Percentiles rank a stretch among this genome's conserved stretches.
phyloP scores from a whole-genome alignment of 2,329 filamentous ascomycete genomes.

The Trichocomaceae sp. region DNA sequence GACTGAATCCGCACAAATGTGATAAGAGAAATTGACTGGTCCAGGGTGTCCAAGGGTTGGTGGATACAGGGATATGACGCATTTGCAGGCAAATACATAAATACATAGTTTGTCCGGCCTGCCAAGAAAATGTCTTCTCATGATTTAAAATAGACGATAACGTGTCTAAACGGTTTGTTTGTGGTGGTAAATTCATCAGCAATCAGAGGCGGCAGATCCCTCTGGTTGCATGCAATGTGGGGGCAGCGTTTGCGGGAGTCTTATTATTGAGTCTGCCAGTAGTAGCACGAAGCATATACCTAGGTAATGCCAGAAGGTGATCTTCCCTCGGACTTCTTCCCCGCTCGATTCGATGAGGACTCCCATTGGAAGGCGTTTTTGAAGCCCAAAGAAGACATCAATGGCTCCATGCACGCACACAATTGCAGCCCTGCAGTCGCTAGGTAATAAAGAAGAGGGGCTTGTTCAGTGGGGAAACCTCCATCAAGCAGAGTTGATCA shows the following conservation, averaged over 20 bases:
- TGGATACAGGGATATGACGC: constrained; percentile 2
- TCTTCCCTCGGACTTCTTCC: constrained; percentile 3
- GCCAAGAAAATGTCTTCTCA: not conserved
- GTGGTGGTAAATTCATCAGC: not conserved
- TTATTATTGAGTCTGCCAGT: constrained; percentile 9
- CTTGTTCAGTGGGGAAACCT: constrained; percentile 4
- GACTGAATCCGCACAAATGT: constrained; percentile 4
- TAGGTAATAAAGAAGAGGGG: constrained; percentile 4
- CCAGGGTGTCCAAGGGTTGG: not conserved
- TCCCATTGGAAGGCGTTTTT: not conserved
- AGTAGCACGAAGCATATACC: not conserved
- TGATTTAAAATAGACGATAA: constrained; percentile 8
- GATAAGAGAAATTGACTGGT: constrained; percentile 4
- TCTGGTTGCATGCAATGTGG: constrained; percentile 1
- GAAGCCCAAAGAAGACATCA: not conserved
- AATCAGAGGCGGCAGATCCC: constrained; percentile 3
- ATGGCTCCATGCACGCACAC: not conserved
- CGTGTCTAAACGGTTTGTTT: constrained; percentile 4
- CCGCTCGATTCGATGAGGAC: not conserved
- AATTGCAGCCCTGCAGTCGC: not conserved
- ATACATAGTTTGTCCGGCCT: not conserved
- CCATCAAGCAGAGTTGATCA: not conserved
- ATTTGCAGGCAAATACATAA: not conserved
- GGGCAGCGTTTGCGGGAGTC: constrained; percentile 3
- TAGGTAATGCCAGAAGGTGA: not conserved